Base-by-base conservation (phyloP, 805 yeast species). In the Cyberlindnera petersonii region DNA sequence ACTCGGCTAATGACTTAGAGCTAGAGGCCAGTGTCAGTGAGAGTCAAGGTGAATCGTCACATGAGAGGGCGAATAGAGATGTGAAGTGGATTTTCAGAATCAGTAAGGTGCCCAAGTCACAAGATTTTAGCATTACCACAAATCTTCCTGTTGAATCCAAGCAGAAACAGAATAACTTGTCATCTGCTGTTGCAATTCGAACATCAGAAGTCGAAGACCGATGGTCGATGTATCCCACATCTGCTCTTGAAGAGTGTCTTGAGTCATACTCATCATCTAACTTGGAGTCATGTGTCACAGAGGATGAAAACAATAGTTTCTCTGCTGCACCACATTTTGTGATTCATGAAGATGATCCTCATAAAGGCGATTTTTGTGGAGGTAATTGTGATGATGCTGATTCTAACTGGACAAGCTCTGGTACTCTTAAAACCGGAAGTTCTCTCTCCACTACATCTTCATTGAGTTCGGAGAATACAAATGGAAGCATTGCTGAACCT, bases 1-100 rank as follows among this genome's bases (percentile, higher is more conserved):
- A 48, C 24, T 42, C 47, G 3, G 31, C 40, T 2, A 31, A 42
- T 19, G 46, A 44, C 24, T 21, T 49, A 26, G 48, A 42, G 19
- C 14, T 40, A 18, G 34, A 24, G 6, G 30, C 42, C 4, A n/a
- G 15, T 31, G 1, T 22, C 26, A 14, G 31, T 27, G 19, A 34
- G 21, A 14, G 37, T 18, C 28, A 15, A 21, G 10, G 20, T 28
- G 4, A 26, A 23, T 13, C n/a, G n/a, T n/a, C n/a, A n/a, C n/a
- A n/a, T n/a, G n/a, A n/a, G n/a, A n/a, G n/a, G n/a, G n/a, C n/a
- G n/a, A n/a, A n/a, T n/a, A n/a, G n/a, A n/a, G 10, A 31, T 19
- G 37, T 34, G 23, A 35, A 36, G 24, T 26, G 28, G 10, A 10
- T 26, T 7, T 14, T 37, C 21, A 31, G 33, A 14, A 20, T 39